Evolutionary conservation across 2,329 filamentous ascomycete species (phyloP).

Genomic region (Calonectria pseudoturangicola): DNA sequence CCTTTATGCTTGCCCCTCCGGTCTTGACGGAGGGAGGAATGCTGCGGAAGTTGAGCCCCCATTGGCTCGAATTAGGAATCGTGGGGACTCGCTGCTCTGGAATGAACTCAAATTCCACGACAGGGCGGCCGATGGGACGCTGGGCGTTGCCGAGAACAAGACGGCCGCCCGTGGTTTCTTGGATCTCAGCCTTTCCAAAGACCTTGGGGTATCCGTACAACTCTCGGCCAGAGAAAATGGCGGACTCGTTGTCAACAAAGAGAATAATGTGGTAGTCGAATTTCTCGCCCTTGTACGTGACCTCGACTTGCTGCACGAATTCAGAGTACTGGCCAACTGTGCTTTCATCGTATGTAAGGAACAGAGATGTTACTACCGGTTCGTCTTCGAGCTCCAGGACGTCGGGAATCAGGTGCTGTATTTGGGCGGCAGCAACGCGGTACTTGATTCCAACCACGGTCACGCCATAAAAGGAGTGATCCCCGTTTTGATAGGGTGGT

Average conservation of each 20-base stretch:
- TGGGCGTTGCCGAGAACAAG: conserved; percentile 29
- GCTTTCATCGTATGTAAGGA: conserved; percentile 36
- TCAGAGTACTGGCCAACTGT: conserved; percentile 33
- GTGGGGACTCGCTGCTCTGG: conserved; percentile 27
- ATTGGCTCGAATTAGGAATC: conserved; percentile 26
- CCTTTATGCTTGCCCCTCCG: conserved; percentile 28
- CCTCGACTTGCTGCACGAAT: conserved; percentile 39
- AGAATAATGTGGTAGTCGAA: conserved; percentile 36
- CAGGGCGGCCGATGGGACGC: conserved; percentile 28
- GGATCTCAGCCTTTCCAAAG: conserved; percentile 31
- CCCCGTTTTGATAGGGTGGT: conserved; percentile 33
- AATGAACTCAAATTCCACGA: conserved; percentile 40
- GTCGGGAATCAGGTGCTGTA: conserved; percentile 31
- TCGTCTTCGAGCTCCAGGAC: conserved; percentile 38
- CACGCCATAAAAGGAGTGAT: conserved; percentile 25
- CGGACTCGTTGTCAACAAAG: conserved; percentile 40
- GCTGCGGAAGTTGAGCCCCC: conserved; percentile 38
- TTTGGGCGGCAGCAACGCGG: conserved; percentile 37
- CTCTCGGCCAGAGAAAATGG: conserved; percentile 39
- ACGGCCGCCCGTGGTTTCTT: conserved; percentile 31
- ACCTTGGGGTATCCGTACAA: conserved; percentile 38
- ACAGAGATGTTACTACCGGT: conserved; percentile 33
- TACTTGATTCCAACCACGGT: conserved; percentile 36
- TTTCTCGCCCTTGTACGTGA: conserved; percentile 36
- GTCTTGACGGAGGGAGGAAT: conserved; percentile 27